Conservation (phyloP, 257 asterid species). For the Fraxinus anomala region DNA sequence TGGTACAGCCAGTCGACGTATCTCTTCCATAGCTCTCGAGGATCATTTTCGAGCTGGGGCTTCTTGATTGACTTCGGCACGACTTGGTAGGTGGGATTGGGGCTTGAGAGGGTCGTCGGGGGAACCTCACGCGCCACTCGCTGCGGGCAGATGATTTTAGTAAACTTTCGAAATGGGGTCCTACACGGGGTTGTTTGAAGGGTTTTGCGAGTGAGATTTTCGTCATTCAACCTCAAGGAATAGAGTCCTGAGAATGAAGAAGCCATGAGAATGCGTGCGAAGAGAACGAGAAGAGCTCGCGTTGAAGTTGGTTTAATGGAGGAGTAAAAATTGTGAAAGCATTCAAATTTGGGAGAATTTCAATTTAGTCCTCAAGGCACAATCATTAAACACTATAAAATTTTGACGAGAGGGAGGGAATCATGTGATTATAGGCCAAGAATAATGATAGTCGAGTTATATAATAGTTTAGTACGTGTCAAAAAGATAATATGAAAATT, state of each 20-base stretch:
- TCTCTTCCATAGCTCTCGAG: constrained; percentile 70
- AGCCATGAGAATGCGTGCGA: constrained; percentile 8
- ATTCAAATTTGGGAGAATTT: no score
- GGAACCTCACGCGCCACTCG: constrained; percentile 84
- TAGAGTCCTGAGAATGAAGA: constrained; percentile 25
- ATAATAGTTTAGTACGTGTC: no score
- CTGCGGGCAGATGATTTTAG: constrained; percentile 36
- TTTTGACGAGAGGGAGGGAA: no score
- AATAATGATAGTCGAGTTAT: no score
- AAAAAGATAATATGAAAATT: no score
- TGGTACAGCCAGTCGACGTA: constrained; percentile 92
- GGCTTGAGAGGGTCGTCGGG: constrained; percentile 38
- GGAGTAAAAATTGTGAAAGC: no score
- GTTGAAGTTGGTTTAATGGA: no score
- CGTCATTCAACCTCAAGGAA: constrained; percentile 5
- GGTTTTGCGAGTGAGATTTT: constrained; percentile 15
- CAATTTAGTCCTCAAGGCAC: no score
- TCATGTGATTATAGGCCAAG: no score
- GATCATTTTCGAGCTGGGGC: constrained; percentile 53
- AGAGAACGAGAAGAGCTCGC: background rate
- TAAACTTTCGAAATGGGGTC: background rate
- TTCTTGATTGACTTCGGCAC: constrained; percentile 30
- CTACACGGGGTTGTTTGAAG: constrained; percentile 16
- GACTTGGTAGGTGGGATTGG: constrained; percentile 33
- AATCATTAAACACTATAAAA: no score